These are phyloP conservation scores for Parastagonospora nodorum DNA, from an alignment of 2,329 filamentous ascomycete genomes.

Conservation along the genomic window DNA sequence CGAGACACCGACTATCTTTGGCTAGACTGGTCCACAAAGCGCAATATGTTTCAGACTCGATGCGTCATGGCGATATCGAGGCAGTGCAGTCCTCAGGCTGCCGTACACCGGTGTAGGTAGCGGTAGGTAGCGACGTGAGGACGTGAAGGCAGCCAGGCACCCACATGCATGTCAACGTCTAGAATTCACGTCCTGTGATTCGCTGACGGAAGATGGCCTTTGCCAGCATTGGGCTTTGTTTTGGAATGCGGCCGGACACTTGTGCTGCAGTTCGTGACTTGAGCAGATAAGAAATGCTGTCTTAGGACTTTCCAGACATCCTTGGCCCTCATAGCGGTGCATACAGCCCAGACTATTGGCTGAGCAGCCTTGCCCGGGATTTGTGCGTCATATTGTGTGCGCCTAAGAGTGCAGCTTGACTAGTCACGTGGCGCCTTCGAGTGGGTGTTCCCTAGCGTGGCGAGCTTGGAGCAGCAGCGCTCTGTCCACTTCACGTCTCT, in stretches of 20 bases:
- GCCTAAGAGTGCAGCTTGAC: not conserved
- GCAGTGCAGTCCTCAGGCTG: slow-evolving; percentile 19
- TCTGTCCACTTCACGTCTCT: slow-evolving; percentile 6
- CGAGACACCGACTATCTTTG: slow-evolving; percentile 6
- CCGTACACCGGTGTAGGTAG: slow-evolving; percentile 46
- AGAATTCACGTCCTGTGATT: slow-evolving; percentile 8
- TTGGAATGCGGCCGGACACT: not conserved
- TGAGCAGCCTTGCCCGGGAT: not conserved
- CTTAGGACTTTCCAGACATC: slow-evolving; percentile 8
- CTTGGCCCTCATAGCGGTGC: not conserved
- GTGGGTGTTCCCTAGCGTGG: not conserved
- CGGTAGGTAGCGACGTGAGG: slow-evolving; percentile 42
- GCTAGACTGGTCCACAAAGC: slow-evolving; percentile 6
- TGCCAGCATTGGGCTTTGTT: slow-evolving; percentile 8
- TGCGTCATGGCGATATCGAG: slow-evolving; percentile 10
- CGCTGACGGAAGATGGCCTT: slow-evolving; percentile 17
- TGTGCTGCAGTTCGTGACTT: too few relatives aligned
- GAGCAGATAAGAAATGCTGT: too few relatives aligned
- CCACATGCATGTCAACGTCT: slow-evolving; percentile 7
- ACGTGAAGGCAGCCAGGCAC: slow-evolving; percentile 27
- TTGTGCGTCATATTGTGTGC: not conserved
- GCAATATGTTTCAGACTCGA: slow-evolving; percentile 19
- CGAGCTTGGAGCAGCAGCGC: not conserved
- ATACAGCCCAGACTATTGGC: not conserved
- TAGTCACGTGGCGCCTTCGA: not conserved